Evolutionary conservation across 495 filamentous ascomycete genomes (phyloP).

Genomic region (Rhypophila decipiens): DNA sequence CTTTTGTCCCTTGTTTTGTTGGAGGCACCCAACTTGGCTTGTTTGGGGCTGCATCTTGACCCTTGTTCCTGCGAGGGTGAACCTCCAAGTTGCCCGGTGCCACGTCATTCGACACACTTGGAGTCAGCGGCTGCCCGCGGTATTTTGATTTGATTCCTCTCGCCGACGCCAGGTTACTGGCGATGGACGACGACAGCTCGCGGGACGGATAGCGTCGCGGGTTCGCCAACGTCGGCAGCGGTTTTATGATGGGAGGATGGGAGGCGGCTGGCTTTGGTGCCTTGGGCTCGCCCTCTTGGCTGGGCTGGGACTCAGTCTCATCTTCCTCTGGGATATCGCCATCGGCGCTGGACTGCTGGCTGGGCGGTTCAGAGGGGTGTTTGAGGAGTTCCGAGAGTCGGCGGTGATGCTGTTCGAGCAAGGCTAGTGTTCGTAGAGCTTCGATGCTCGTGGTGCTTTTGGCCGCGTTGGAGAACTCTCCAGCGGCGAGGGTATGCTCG

Average conservation of each 20-base stretch:
- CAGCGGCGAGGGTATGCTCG: conserved; percentile 84
- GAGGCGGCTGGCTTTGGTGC: conserved; percentile 12
- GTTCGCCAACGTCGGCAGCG: conserved; percentile 41
- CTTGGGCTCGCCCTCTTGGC: conserved; percentile 7
- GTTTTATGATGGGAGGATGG: conserved; percentile 22
- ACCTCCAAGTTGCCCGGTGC: conserved; percentile 66
- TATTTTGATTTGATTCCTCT: conserved; percentile 73
- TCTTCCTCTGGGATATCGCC: conserved; percentile 28
- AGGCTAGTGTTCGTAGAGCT: conserved; percentile 72
- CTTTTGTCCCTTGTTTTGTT: conserved; percentile 6
- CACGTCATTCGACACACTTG: conserved; percentile 67
- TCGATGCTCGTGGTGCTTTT: conserved; percentile 69
- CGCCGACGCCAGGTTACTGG: conserved; percentile 83
- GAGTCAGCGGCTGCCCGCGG: conserved; percentile 56
- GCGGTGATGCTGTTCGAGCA: conserved; percentile 83
- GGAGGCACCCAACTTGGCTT: conserved; percentile 43
- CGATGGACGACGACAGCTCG: conserved; percentile 77
- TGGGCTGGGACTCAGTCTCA: conserved; percentile 29
- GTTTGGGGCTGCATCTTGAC: conserved; percentile 22
- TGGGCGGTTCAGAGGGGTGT: conserved; percentile 57
- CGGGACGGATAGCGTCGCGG: conserved; percentile 49
- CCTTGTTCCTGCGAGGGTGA: conserved; percentile 43
- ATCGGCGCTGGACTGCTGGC: conserved; percentile 30
- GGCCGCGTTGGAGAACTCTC: conserved; percentile 79
- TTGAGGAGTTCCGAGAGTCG: conserved; percentile 72